Conservation (phyloP, 129 eudicot genomes). For the Scalesia atractyloides region DNA sequence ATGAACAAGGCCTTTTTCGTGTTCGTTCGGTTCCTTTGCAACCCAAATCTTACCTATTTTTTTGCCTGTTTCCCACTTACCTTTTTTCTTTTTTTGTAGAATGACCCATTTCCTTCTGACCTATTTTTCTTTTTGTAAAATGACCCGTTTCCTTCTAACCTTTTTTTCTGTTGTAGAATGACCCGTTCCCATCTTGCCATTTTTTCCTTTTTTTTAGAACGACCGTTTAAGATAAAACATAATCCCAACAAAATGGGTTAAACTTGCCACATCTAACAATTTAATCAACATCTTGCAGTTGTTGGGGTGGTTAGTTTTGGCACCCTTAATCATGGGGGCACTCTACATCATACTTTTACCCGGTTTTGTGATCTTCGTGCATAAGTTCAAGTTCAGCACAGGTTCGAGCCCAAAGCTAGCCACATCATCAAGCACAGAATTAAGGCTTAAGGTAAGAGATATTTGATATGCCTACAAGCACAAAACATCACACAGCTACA, state of each 20-base stretch:
- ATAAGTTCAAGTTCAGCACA: slow-evolving; percentile 27
- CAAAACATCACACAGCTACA: slow-evolving; percentile 1
- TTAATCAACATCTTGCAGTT: slow-evolving; percentile 26
- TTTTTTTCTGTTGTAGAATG: no score
- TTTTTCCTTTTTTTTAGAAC: not conserved
- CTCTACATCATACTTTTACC: slow-evolving; percentile 34
- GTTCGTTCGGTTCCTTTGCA: no score
- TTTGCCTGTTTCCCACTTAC: no score
- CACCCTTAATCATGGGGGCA: slow-evolving; percentile 36
- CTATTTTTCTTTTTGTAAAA: no score
- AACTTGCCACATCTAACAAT: not conserved
- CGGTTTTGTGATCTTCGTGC: slow-evolving; percentile 32
- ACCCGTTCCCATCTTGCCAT: no score
- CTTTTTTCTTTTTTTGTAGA: no score
- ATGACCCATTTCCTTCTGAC: no score
- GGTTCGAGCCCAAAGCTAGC: slow-evolving; percentile 25
- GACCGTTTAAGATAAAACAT: not conserved
- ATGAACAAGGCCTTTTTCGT: no score
- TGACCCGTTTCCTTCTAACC: no score
- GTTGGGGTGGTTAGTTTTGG: slow-evolving; percentile 43
- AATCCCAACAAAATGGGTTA: not conserved
- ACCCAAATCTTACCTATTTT: no score
- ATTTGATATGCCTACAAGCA: not conserved
- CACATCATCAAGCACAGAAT: slow-evolving; percentile 21
- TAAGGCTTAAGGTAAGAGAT: slow-evolving; percentile 36